These are phyloP conservation scores for Pseudomonodictys pantanalensis DNA, from an alignment of 495 filamentous ascomycete genomes.

Conservation along the genomic window DNA sequence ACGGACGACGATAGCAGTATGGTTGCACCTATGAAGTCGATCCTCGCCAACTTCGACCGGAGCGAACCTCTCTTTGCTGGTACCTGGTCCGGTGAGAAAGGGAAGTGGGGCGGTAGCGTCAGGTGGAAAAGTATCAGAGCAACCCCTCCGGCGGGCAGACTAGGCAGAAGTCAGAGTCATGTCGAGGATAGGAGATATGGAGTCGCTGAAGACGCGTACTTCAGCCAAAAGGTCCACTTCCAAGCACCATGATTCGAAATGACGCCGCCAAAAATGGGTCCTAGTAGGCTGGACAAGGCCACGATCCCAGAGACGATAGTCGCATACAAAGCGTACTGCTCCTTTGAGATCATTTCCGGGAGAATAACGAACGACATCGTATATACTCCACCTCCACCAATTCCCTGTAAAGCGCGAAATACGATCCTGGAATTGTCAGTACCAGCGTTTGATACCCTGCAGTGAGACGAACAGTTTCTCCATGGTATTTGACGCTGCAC, in stretches of 20 bases:
- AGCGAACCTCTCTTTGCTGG: neutral
- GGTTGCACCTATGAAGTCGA: slow-evolving; percentile 12
- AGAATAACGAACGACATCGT: slow-evolving; percentile 54
- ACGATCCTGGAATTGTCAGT: neutral
- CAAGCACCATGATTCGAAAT: slow-evolving; percentile 41
- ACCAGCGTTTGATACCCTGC: neutral
- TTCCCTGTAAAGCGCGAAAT: neutral
- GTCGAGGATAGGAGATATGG: neutral
- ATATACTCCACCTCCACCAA: neutral
- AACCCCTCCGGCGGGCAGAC: neutral
- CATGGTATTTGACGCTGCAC: too few species aligned
- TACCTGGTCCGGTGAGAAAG: neutral
- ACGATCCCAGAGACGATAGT: slow-evolving; percentile 33
- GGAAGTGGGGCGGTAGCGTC: neutral
- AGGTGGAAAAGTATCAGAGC: neutral
- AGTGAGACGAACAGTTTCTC: too few species aligned
- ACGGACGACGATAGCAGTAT: slow-evolving; percentile 1
- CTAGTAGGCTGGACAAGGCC: slow-evolving; percentile 43
- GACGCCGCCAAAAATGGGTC: slow-evolving; percentile 47
- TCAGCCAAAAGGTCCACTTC: slow-evolving; percentile 39
- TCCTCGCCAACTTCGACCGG: neutral
- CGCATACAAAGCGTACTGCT: slow-evolving; percentile 22
- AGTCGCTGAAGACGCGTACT: slow-evolving; percentile 1
- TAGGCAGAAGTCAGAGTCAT: neutral
- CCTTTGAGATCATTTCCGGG: slow-evolving; percentile 48